These are phyloP conservation scores for Wickerhamomyces queroliae DNA, from an alignment of 805 yeast species.

Conservation along the genomic window DNA sequence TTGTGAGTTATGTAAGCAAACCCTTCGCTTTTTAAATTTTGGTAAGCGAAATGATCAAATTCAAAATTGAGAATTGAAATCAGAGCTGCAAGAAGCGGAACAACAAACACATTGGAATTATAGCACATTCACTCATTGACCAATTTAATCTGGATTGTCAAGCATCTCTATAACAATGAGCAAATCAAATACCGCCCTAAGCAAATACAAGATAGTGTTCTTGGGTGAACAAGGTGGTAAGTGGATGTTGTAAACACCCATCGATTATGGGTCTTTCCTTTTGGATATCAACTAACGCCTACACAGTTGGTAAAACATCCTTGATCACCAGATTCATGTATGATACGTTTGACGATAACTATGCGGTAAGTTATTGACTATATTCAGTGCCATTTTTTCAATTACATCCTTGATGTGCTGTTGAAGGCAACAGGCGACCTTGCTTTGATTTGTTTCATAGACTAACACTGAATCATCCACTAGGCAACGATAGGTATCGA, in stretches of 20 bases:
- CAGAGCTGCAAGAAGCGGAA: no score
- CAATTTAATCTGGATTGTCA: no score
- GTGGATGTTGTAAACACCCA: no score
- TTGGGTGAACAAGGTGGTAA: conserved; percentile 74
- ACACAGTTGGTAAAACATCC: conserved; percentile 95
- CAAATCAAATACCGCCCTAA: conserved; percentile 26
- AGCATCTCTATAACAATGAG: conserved; percentile 10
- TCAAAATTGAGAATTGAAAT: no score
- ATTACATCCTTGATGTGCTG: no score
- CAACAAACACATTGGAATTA: no score
- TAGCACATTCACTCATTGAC: no score
- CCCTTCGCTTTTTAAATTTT: no score
- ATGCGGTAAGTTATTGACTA: conserved; percentile 51
- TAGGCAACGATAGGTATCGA: conserved; percentile 96
- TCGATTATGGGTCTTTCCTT: background rate
- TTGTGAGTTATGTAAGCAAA: no score
- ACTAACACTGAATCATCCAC: conserved; percentile 6
- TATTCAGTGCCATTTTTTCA: no score
- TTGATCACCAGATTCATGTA: conserved; percentile 97
- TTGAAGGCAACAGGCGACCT: no score
- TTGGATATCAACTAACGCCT: conserved; percentile 21
- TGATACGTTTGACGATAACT: conserved; percentile 93
- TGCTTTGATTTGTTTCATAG: background rate
- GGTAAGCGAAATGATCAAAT: no score
- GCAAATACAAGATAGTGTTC: conserved; percentile 84